phyloP scores from a whole-genome alignment of 2,329 filamentous ascomycete genomes.

The Dactylonectria estremocensis region DNA sequence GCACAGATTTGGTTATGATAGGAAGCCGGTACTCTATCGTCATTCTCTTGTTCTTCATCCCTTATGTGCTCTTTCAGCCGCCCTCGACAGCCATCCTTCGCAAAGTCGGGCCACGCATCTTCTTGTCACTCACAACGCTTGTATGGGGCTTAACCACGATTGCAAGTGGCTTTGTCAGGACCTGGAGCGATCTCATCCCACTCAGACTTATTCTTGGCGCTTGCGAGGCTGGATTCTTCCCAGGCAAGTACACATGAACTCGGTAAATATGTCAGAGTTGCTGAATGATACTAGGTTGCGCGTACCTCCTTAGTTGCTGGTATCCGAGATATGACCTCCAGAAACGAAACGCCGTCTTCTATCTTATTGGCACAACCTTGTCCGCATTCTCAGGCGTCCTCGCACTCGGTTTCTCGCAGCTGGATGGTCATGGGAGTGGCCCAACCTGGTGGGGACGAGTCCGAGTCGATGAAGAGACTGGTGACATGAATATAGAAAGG shows the following conservation, averaged over 20 bases:
- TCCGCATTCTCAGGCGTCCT: not conserved
- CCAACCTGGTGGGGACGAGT: too few species aligned
- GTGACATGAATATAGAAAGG: too few species aligned
- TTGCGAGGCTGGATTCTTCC: slow-evolving; percentile 18
- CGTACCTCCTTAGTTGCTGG: not conserved
- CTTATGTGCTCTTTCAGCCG: slow-evolving; percentile 15
- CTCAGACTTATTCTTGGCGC: slow-evolving; percentile 15
- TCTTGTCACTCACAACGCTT: slow-evolving; percentile 10
- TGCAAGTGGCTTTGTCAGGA: slow-evolving; percentile 23
- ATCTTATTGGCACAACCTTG: not conserved
- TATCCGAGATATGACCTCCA: not conserved
- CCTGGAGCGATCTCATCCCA: not conserved
- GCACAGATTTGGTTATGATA: not conserved
- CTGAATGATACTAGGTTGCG: too few species aligned
- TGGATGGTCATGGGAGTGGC: not conserved
- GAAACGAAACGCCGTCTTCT: not conserved
- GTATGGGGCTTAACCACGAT: slow-evolving; percentile 20
- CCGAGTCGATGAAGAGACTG: too few species aligned
- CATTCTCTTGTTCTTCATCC: slow-evolving; percentile 22
- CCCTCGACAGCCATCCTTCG: slow-evolving; percentile 21
- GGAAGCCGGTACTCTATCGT: slow-evolving; percentile 18
- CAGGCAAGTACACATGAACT: too few species aligned
- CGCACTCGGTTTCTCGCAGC: not conserved
- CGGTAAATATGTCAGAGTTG: too few species aligned
- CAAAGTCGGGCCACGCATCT: slow-evolving; percentile 4